These are phyloP conservation scores for Phyllosticta citribraziliensis DNA, from an alignment of 2,329 filamentous ascomycete genomes.

Conservation along the genomic window DNA sequence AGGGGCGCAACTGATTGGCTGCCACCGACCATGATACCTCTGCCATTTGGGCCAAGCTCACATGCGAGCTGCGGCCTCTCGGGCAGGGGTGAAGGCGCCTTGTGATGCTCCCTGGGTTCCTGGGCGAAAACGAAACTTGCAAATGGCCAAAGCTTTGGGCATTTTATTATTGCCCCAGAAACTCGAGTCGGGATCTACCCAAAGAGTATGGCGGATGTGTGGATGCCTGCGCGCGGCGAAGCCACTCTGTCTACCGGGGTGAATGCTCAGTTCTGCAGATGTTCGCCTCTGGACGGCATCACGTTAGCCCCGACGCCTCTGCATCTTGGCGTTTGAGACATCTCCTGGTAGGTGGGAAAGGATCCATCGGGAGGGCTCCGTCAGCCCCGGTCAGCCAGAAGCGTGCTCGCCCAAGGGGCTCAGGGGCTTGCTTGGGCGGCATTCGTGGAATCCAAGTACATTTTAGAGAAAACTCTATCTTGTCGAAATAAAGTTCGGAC, in stretches of 20 bases:
- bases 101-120: conserved; percentile 33
- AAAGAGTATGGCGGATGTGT: neutral
- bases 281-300: neutral
- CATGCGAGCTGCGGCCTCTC: conserved; percentile 50
- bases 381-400: neutral
- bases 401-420: neutral
- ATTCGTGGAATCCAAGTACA: neutral
- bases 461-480: neutral
- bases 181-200: neutral
- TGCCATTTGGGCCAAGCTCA: neutral
- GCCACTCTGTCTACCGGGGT: neutral
- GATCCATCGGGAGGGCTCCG: neutral
- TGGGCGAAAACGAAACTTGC: neutral
- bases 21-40: neutral
- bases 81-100: conserved; percentile 62
- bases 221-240: neutral
- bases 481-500: neutral
- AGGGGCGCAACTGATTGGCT: neutral
- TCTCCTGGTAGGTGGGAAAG: neutral
- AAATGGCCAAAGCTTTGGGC: neutral
- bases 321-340: neutral
- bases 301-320: neutral
- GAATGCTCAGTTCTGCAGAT: neutral
- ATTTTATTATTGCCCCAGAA: neutral
- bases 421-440: neutral